These are phyloP conservation scores for Cryptococcus wingfieldii DNA, from an alignment of 1,284 basidiomycete species.

Conservation along the genomic window DNA sequence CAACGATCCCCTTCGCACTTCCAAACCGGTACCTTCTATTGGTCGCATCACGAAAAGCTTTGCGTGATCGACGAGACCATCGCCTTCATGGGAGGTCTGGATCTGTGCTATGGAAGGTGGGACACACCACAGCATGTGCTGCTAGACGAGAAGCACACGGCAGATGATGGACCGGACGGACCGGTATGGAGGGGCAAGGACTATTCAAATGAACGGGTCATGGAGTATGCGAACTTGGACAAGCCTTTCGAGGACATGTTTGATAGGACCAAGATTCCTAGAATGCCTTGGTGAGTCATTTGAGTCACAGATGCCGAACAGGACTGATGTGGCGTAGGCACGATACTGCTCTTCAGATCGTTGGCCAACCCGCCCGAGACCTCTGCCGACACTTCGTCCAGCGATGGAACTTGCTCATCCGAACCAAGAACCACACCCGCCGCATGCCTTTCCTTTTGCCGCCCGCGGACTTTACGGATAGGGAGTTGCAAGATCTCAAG, in stretches of 20 bases:
- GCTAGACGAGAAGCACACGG: constrained; percentile 67
- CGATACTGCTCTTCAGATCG: constrained; percentile 90
- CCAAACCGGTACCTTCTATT: constrained; percentile 95
- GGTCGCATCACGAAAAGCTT: constrained; percentile 98
- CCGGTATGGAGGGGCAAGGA: constrained; percentile 71
- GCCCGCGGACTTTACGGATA: constrained; percentile 82
- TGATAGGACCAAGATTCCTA: constrained; percentile 77
- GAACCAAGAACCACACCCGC: constrained; percentile 91
- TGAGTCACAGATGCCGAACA: background rate
- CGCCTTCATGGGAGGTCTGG: constrained; percentile 96
- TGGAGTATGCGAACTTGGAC: constrained; percentile 80
- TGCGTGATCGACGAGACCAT: constrained; percentile 97
- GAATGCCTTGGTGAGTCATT: constrained; percentile 85
- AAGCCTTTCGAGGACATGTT: constrained; percentile 95
- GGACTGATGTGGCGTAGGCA: constrained; percentile 59
- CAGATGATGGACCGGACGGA: constrained; percentile 56
- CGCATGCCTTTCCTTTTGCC: constrained; percentile 93
- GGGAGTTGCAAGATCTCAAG: constrained; percentile 73
- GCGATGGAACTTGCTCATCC: constrained; percentile 85
- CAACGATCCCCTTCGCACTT: constrained; percentile 97
- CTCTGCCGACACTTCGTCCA: constrained; percentile 93
- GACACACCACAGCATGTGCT: constrained; percentile 93
- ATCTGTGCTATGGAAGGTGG: constrained; percentile 92
- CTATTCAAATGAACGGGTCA: constrained; percentile 84
- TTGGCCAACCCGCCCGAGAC: constrained; percentile 94